Evolutionary conservation across 2,329 filamentous ascomycete genomes (phyloP), one percentile per base, ranked within the genome.

Genomic region (Pseudocercospora pini-densiflorae): DNA sequence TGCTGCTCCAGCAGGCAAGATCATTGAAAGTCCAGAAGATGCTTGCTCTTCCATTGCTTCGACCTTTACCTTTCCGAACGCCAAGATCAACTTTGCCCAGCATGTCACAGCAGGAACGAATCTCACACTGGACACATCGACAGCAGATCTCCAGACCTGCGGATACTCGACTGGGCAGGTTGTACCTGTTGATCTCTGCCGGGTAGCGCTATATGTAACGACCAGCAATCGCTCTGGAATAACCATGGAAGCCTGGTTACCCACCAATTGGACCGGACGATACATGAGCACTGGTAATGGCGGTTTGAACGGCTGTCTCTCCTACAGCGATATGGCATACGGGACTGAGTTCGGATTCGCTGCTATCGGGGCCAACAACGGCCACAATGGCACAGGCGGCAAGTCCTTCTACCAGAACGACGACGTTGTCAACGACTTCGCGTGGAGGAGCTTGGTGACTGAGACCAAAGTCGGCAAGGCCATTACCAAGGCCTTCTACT

Each of bases 401-500:
- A 62, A 73, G 24, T 76, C 81, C 0, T 85, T 86, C 68, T 80
- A 81, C 59, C 76, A 81, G 19, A 82, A 83, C 23, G 73, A 79
- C 0, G 82, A 82, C 19, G 77, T 84, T 8, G 70, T 85, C 0
- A 77, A 79, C 40, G 84, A 86, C 66, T 86, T 84, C 68, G 82
- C 81, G 9, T 84, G 81, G 45, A 64, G 73, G 9, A 70, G 67
- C 27, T 47, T 76, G 16, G 71, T 74, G 62, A 74, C 72, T n/a
- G 74, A 72, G 45, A 73, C 73, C 6, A 65, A 75, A 14, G 66
- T 75, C 12, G 75, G 73, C 33, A 77, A 79, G 68, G 69, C 71
- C 19, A 59, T 78, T 36, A 72, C 73, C 12, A 67, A 75, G 19
- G 66, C 63, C 3, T 82, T 79, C 71, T 82, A 82, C 40, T 70